Percentiles rank a stretch among this genome's conserved stretches.
Conservation (phyloP, 331 rosid genomes). For the Cucumis variabilis region DNA sequence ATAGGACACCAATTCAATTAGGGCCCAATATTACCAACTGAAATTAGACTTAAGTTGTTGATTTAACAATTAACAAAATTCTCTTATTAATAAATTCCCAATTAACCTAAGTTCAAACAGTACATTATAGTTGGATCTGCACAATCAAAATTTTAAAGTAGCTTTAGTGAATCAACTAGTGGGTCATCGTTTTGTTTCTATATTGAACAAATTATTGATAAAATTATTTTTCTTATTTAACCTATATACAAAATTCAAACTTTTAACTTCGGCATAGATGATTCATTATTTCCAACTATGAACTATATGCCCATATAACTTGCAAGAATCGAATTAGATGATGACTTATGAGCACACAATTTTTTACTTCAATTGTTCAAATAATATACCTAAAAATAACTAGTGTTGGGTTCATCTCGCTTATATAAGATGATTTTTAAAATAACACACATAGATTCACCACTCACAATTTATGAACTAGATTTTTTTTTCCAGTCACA, state of each 20-base stretch:
- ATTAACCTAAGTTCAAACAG: neutral
- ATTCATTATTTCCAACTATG: too few species aligned
- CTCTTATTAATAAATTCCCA: neutral
- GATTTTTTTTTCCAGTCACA: too few species aligned
- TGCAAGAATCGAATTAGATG: neutral
- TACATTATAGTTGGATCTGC: neutral
- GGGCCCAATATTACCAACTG: constrained; percentile 1
- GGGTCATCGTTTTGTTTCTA: neutral
- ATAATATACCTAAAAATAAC: too few species aligned
- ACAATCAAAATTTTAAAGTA: neutral
- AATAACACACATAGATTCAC: too few species aligned
- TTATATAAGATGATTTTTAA: too few species aligned
- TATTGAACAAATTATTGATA: neutral
- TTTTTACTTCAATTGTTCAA: too few species aligned
- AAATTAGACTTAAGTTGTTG: neutral
- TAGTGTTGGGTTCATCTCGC: too few species aligned
- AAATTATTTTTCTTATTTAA: too few species aligned
- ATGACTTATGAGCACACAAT: too few species aligned
- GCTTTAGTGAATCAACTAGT: neutral
- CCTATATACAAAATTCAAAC: too few species aligned
- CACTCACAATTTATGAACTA: too few species aligned
- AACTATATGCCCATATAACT: neutral
- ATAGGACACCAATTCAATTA: neutral
- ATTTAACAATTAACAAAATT: neutral
- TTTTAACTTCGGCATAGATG: too few species aligned